Conservation (phyloP, 441 rosid species). For the Jatropha multifida region DNA sequence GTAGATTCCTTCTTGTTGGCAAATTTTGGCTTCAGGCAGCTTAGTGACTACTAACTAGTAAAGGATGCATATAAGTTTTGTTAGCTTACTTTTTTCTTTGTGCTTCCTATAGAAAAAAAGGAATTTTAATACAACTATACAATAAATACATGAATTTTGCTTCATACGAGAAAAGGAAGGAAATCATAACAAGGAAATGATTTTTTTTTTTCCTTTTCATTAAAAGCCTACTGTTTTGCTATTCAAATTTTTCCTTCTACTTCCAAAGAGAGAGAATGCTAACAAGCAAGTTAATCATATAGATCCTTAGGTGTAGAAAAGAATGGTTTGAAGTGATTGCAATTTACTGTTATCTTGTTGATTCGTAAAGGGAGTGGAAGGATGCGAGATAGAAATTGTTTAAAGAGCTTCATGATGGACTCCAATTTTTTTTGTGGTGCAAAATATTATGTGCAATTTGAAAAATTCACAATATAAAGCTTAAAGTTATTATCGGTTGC, state of each 20-base stretch:
- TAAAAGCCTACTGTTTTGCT: not conserved
- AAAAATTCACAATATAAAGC: not conserved
- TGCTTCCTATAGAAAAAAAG: not conserved
- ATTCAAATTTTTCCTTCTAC: not conserved
- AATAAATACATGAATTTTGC: not conserved
- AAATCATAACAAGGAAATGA: not conserved
- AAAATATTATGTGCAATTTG: not conserved
- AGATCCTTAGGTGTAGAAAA: not conserved
- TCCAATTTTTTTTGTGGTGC: not conserved
- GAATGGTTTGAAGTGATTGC: not conserved
- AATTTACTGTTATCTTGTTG: not conserved
- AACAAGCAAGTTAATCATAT: not conserved
- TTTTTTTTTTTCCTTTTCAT: not conserved
- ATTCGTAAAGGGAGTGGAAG: not conserved
- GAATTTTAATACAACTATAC: not conserved
- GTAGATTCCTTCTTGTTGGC: not conserved
- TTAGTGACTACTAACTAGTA: not conserved
- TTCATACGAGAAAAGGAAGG: not conserved
- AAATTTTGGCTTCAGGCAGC: not conserved
- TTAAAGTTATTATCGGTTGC: not conserved
- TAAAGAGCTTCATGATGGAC: not conserved
- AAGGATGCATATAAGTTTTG: not conserved
- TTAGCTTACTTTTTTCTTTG: not conserved
- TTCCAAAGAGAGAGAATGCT: not conserved
- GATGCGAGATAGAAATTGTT: not conserved